A percentile compares a stretch with the other conserved stretches of the same genome.
Conservation (phyloP, 768 basidiomycete species). For the Termitomyces sp. region DNA sequence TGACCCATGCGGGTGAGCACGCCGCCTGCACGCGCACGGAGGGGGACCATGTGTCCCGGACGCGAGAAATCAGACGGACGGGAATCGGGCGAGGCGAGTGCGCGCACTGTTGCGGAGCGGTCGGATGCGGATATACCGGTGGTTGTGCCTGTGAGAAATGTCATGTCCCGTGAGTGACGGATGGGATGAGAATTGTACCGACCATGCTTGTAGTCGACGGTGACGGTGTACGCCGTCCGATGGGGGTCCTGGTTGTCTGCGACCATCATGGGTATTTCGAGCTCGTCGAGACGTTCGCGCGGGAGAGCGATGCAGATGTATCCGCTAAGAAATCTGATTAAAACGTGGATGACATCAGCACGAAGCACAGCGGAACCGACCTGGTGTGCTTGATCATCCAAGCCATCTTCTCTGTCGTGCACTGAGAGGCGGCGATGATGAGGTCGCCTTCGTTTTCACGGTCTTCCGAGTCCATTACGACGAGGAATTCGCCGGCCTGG, state of each 20-base stretch:
- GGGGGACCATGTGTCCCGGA: constrained; percentile 94
- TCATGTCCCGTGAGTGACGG: constrained; percentile 3
- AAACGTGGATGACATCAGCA: not conserved
- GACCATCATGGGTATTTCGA: constrained; percentile 95
- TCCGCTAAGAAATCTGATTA: constrained; percentile 51
- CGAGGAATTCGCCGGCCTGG: constrained; percentile 80
- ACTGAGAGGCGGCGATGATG: constrained; percentile 79
- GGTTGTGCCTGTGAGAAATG: constrained; percentile 59
- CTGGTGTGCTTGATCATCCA: constrained; percentile 98
- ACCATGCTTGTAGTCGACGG: constrained; percentile 92
- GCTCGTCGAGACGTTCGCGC: constrained; percentile 64
- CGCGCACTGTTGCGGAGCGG: constrained; percentile 81
- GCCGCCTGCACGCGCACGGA: constrained; percentile 84
- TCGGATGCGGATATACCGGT: constrained; percentile 98
- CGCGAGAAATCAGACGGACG: constrained; percentile 74
- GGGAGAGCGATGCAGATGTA: constrained; percentile 91
- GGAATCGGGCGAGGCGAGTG: constrained; percentile 62
- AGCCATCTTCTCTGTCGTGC: constrained; percentile 97
- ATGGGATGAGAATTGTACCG: constrained; percentile 18
- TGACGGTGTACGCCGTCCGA: constrained; percentile 92
- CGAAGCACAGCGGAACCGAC: constrained; percentile 36
- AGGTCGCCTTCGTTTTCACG: constrained; percentile 98
- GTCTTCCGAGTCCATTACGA: constrained; percentile 96
- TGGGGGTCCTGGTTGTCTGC: constrained; percentile 84
- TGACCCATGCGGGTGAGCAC: constrained; percentile 87